phyloP scores from a whole-genome alignment of 1,284 basidiomycete genomes.

The Fomitopsis betulina region DNA sequence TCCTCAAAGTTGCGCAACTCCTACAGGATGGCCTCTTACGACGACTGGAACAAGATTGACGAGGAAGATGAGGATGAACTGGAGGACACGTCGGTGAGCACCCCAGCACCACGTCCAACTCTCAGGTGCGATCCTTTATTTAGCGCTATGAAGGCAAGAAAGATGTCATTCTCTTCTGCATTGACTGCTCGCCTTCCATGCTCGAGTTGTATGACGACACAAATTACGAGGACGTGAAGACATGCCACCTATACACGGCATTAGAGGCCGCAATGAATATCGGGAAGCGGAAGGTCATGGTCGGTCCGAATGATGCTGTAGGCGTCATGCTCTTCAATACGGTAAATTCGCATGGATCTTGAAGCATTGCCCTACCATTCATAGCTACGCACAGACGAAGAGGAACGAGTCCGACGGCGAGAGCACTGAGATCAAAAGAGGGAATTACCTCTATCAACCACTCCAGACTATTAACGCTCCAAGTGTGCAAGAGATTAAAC shows the following conservation, averaged over 20 bases:
- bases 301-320: slow-evolving; percentile 82
- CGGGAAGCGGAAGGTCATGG: slow-evolving; percentile 86
- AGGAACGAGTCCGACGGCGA: slow-evolving; percentile 45
- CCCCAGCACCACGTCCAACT: background rate
- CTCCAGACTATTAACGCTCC: slow-evolving; percentile 78
- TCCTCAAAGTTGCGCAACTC: background rate
- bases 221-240: slow-evolving; percentile 55
- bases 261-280: slow-evolving; percentile 82
- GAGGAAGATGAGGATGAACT: slow-evolving; percentile 78
- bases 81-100: slow-evolving; percentile 60
- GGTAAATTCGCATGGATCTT: slow-evolving; percentile 42
- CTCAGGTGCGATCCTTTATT: background rate
- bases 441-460: slow-evolving; percentile 72
- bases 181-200: slow-evolving; percentile 92
- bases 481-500: slow-evolving; percentile 70
- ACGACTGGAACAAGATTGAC: slow-evolving; percentile 72
- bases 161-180: slow-evolving; percentile 88
- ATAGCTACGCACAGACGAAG: slow-evolving; percentile 23
- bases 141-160: slow-evolving; percentile 71
- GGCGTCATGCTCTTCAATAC: slow-evolving; percentile 93
- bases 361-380: background rate
- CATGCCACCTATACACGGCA: slow-evolving; percentile 63
- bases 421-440: slow-evolving; percentile 70
- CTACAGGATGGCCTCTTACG: slow-evolving; percentile 49
- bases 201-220: slow-evolving; percentile 64